A percentile compares a stretch with the other conserved stretches of the same genome.
phyloP scores from a whole-genome alignment of 208 protist genomes.

The Tritrichomonas foetus region DNA sequence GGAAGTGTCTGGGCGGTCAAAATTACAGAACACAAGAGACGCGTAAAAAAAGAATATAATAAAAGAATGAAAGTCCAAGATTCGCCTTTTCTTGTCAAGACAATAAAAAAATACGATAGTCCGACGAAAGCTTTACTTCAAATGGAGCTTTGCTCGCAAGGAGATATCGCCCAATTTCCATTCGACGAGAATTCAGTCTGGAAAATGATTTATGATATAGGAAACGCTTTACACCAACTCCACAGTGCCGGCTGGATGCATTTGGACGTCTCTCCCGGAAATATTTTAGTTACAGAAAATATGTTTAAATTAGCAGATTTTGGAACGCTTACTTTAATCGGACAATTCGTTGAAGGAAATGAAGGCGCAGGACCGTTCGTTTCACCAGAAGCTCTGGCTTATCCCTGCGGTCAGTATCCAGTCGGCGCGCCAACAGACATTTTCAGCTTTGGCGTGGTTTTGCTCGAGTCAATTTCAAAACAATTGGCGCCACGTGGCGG shows the following conservation, averaged over 20 bases:
- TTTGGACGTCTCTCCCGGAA: conserved; percentile 2
- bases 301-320: conserved; percentile 26
- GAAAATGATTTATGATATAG: conserved; percentile 31
- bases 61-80: not conserved
- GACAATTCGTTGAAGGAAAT: not conserved
- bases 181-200: not conserved
- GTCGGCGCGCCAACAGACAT: not conserved
- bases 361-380: conserved; percentile 9
- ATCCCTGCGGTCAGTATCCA: not conserved
- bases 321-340: not conserved
- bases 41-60: not conserved
- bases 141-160: not conserved
- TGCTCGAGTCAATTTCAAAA: not conserved
- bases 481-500: not conserved
- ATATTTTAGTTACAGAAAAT: not conserved
- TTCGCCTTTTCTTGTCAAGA: conserved; percentile 1
- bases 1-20: not conserved
- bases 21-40: not conserved
- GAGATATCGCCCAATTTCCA: not conserved
- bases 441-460: not conserved
- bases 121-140: not conserved
- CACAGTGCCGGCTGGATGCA: not conserved
- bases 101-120: not conserved
- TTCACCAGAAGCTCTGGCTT: conserved; percentile 22
- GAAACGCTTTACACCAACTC: not conserved